Evolutionary conservation across 352 stramenopile species (phyloP).

Genomic region (Pythium grandisporangium): DNA sequence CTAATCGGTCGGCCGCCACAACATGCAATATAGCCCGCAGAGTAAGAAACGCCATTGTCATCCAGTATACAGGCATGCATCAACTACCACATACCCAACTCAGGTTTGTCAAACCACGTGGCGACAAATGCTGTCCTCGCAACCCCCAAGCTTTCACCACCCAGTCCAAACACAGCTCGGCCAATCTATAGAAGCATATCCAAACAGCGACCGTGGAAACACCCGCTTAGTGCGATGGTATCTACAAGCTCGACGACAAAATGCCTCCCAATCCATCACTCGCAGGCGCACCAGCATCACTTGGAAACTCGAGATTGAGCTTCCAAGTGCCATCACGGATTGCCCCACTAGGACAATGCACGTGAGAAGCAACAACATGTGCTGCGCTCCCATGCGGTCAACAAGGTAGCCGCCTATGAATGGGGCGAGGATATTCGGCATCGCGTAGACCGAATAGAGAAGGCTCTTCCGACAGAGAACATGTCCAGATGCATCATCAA

Average conservation of each 20-base stretch:
- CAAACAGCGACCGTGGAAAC: neutral
- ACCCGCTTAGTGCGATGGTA: too few relatives aligned
- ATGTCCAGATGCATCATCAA: too few relatives aligned
- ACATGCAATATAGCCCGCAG: too few relatives aligned
- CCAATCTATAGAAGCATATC: constrained; percentile 35
- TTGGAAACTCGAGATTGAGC: constrained; percentile 23
- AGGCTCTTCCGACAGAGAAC: too few relatives aligned
- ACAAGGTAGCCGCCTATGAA: constrained; percentile 78
- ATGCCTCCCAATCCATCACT: too few relatives aligned
- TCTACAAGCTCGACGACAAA: too few relatives aligned
- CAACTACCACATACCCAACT: constrained; percentile 31
- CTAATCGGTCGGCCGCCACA: too few relatives aligned
- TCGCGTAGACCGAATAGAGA: constrained; percentile 81
- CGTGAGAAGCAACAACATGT: constrained; percentile 58
- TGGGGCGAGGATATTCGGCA: constrained; percentile 78
- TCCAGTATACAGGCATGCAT: neutral
- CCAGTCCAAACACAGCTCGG: constrained; percentile 74
- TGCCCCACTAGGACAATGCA: constrained; percentile 49
- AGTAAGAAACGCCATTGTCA: neutral
- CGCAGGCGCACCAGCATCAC: constrained; percentile 25
- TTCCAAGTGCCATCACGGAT: constrained; percentile 58
- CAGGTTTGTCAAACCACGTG: constrained; percentile 75
- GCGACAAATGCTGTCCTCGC: constrained; percentile 61
- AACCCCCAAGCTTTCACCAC: constrained; percentile 73
- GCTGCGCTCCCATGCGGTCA: constrained; percentile 48